These are phyloP conservation scores for Starmerella stigmatis DNA, from an alignment of 805 yeast species.

Conservation along the genomic window DNA sequence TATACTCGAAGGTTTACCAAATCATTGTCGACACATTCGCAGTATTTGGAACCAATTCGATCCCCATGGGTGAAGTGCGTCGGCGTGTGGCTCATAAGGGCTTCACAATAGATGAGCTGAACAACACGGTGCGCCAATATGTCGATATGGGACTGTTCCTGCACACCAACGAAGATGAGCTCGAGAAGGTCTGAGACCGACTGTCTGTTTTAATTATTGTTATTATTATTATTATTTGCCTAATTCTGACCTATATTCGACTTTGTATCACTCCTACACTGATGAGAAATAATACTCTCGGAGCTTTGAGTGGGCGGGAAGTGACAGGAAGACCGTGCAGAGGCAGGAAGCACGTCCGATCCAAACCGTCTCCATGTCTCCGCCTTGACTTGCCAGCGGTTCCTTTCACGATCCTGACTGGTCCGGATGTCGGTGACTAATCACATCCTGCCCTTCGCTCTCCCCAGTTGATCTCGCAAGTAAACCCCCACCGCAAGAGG, in stretches of 20 bases:
- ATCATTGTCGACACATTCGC: conserved; percentile 46
- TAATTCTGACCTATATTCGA: background rate
- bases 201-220: conserved; percentile 16
- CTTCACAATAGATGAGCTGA: conserved; percentile 67
- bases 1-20: conserved; percentile 59
- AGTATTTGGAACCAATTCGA: conserved; percentile 28
- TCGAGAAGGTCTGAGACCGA: conserved; percentile 20
- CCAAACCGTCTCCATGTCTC: no score
- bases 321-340: no score
- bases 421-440: conserved; percentile 1
- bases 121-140: conserved; percentile 66
- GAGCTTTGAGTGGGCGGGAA: no score
- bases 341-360: no score
- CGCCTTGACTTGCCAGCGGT: no score
- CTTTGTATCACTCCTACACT: background rate
- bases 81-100: conserved; percentile 69
- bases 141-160: conserved; percentile 66
- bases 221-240: background rate
- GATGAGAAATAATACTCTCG: background rate
- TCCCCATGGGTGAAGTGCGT: conserved; percentile 43
- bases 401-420: conserved; percentile 1
- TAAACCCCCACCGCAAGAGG: background rate
- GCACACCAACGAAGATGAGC: conserved; percentile 55
- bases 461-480: background rate
- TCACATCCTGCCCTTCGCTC: background rate